phyloP scores from a whole-genome alignment of 1,284 basidiomycete species.

The Uromyces viciae-fabae region DNA sequence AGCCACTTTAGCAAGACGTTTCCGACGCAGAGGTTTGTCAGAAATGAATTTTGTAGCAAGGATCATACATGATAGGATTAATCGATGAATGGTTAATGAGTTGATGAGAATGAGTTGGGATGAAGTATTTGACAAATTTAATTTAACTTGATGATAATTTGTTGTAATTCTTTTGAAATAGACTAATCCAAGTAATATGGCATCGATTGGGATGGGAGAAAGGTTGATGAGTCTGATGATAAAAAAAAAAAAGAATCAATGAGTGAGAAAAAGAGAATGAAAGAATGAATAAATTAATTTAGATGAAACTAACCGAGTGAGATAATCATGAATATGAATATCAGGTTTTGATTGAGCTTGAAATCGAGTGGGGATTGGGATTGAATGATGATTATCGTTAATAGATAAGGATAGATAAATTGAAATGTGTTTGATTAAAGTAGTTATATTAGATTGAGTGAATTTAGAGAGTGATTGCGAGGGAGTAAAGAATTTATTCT shows the following conservation, averaged over 20 bases:
- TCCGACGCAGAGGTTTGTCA: constrained; percentile 46
- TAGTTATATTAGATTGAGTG: too few relatives aligned
- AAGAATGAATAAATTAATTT: not conserved
- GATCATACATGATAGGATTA: constrained; percentile 47
- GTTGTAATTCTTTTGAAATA: constrained; percentile 1
- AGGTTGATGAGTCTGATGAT: constrained; percentile 11
- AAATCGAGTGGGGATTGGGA: constrained; percentile 11
- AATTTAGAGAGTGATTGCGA: too few relatives aligned
- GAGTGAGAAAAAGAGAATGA: too few relatives aligned
- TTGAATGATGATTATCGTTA: not conserved
- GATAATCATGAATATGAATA: constrained; percentile 18
- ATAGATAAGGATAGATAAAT: not conserved
- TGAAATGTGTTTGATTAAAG: not conserved
- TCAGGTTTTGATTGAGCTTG: constrained; percentile 24
- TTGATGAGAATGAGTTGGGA: constrained; percentile 43
- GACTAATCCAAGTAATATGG: constrained; percentile 4
- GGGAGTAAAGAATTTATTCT: too few relatives aligned
- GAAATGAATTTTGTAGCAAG: constrained; percentile 47
- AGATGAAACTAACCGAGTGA: not conserved
- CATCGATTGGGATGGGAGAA: constrained; percentile 20
- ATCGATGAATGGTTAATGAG: constrained; percentile 49
- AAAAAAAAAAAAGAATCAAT: not conserved
- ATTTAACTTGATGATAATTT: not conserved
- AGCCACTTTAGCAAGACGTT: constrained; percentile 47
- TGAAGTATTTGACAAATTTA: not conserved